Evolutionary conservation across 2,329 filamentous ascomycete genomes (phyloP).

Genomic region (Colletotrichum somersetense): DNA sequence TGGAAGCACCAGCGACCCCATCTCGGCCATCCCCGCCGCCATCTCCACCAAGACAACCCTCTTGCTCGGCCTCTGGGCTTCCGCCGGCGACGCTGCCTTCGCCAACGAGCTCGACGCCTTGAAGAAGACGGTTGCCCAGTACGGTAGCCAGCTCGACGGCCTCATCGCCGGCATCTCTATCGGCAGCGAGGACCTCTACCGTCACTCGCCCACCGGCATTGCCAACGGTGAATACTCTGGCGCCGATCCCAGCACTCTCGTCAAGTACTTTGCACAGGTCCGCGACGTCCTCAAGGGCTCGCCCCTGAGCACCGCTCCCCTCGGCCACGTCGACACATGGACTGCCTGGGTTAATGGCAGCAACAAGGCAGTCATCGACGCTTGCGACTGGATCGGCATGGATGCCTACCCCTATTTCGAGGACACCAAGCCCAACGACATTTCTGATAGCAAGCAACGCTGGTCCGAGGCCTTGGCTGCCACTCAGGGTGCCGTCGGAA

Average conservation of each 20-base stretch:
- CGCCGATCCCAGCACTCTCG: conserved; percentile 70
- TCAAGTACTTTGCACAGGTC: conserved; percentile 78
- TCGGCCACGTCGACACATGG: conserved; percentile 94
- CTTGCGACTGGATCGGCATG: conserved; percentile 83
- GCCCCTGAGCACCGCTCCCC: conserved; percentile 64
- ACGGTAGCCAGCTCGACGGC: conserved; percentile 73
- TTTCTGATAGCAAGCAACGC: conserved; percentile 72
- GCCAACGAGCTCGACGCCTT: conserved; percentile 82
- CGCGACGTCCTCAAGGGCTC: conserved; percentile 74
- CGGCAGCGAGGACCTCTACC: conserved; percentile 89
- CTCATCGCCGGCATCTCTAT: conserved; percentile 86
- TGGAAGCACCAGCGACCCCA: conserved; percentile 73
- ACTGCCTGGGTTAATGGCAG: conserved; percentile 80
- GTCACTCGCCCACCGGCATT: conserved; percentile 78
- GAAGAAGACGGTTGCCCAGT: conserved; percentile 74
- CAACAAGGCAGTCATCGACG: conserved; percentile 77
- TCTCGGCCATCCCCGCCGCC: conserved; percentile 83
- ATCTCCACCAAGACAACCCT: conserved; percentile 83
- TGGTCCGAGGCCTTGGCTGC: conserved; percentile 76
- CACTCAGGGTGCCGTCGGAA: conserved; percentile 69
- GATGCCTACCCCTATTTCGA: conserved; percentile 91
- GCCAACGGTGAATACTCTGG: conserved; percentile 73
- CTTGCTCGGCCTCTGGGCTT: conserved; percentile 87
- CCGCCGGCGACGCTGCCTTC: conserved; percentile 72
- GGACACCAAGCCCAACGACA: conserved; percentile 73